Percentiles rank a stretch among this genome's conserved stretches.
These are phyloP conservation scores for Thermothelomyces thermophilus DNA, from an alignment of 2,329 filamentous ascomycete genomes.

Conservation along the genomic window DNA sequence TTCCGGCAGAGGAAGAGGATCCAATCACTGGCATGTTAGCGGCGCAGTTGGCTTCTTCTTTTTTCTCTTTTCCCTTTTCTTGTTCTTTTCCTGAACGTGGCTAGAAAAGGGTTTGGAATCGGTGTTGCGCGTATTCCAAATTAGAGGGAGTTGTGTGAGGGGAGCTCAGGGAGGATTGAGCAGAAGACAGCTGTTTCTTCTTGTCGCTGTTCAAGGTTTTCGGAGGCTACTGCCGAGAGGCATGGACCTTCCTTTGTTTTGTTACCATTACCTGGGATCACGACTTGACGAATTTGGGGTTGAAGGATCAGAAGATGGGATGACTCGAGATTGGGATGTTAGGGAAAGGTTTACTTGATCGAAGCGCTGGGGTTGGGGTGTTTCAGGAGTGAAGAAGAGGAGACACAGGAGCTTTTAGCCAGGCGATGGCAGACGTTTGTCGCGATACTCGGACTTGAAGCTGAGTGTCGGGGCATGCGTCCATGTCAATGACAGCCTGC, in stretches of 20 bases:
- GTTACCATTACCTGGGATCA: slow-evolving; percentile 15
- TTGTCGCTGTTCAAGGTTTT: slow-evolving; percentile 5
- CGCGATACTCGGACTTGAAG: not conserved
- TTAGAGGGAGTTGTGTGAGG: slow-evolving; percentile 1
- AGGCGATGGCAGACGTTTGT: not conserved
- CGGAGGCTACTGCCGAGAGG: slow-evolving; percentile 1
- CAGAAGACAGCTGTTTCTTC: slow-evolving; percentile 11
- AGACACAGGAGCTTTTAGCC: not conserved
- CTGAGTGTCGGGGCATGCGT: too few relatives aligned
- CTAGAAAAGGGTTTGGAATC: slow-evolving; percentile 5
- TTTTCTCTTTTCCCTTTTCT: slow-evolving; percentile 9
- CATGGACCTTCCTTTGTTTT: slow-evolving; percentile 10
- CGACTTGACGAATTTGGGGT: slow-evolving; percentile 23
- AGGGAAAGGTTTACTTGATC: slow-evolving; percentile 2
- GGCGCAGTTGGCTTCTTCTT: slow-evolving; percentile 7
- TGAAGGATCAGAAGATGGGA: slow-evolving; percentile 10
- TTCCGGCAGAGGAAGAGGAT: not conserved
- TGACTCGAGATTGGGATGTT: slow-evolving; percentile 16
- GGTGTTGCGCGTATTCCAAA: not conserved
- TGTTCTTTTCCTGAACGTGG: slow-evolving; percentile 10
- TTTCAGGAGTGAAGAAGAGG: not conserved
- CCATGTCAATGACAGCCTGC: too few relatives aligned
- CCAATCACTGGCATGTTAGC: not conserved
- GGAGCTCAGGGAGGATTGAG: not conserved
- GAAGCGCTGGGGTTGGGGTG: not conserved